Conservation (phyloP, 129 eudicot genomes). For the Centaurea solstitialis region DNA sequence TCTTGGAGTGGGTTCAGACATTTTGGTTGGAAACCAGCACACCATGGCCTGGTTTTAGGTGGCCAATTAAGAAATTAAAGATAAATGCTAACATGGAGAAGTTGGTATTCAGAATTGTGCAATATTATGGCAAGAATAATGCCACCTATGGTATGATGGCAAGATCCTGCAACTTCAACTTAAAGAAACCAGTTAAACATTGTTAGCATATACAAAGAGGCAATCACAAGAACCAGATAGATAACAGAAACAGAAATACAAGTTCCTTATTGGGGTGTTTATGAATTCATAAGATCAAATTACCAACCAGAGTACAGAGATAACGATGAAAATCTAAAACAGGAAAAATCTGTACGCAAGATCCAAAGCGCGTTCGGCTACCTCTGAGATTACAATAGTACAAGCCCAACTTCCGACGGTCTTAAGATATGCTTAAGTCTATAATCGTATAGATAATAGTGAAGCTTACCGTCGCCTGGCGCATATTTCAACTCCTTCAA, state of each 20-base stretch:
- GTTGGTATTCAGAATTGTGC: not conserved
- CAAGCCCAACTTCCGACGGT: conserved; percentile 54
- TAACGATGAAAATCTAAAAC: conserved; percentile 2
- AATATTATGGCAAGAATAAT: not conserved
- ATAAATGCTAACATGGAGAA: not conserved
- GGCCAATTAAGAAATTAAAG: not conserved
- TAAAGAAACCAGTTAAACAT: not conserved
- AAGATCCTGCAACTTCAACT: not conserved
- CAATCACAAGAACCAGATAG: not conserved
- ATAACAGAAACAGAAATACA: not conserved
- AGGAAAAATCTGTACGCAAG: conserved; percentile 12
- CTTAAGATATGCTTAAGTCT: conserved; percentile 40
- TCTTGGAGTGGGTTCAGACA: not conserved
- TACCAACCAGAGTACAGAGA: conserved; percentile 7
- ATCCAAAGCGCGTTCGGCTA: conserved; percentile 6
- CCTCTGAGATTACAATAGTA: conserved; percentile 41
- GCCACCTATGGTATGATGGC: not conserved
- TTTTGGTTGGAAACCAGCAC: not conserved
- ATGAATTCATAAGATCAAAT: conserved; percentile 23
- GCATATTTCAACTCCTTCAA: conserved; percentile 56
- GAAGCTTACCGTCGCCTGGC: conserved; percentile 57
- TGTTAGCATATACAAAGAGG: not conserved
- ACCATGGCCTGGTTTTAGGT: not conserved
- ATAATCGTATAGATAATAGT: conserved; percentile 48
- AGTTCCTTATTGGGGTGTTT: not conserved